phyloP scores from a whole-genome alignment of 1,139 yeast species.

The Protomyces inouyei region DNA sequence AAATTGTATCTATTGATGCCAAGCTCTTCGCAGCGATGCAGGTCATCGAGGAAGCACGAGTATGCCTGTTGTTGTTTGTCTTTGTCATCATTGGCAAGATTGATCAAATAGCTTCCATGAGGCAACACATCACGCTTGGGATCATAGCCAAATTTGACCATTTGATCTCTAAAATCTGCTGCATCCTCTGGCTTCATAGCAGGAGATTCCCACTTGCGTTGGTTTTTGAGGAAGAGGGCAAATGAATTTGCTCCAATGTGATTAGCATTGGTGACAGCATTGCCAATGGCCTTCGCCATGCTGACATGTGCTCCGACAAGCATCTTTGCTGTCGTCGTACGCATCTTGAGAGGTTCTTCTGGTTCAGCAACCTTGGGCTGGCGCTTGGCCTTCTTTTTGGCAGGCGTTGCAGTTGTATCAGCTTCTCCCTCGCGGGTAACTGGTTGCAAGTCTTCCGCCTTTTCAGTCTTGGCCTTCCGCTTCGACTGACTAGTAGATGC shows the following conservation, averaged over 20 bases:
- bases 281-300: slow-evolving; percentile 50
- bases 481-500: background rate
- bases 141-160: slow-evolving; percentile 60
- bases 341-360: slow-evolving; percentile 16
- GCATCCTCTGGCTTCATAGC: slow-evolving; percentile 65
- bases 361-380: slow-evolving; percentile 10
- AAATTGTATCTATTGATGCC: slow-evolving; percentile 83
- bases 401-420: background rate
- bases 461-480: background rate
- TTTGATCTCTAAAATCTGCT: slow-evolving; percentile 55
- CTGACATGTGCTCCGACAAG: slow-evolving; percentile 69
- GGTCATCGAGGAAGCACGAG: slow-evolving; percentile 78
- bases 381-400: background rate
- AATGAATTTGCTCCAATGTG: slow-evolving; percentile 73
- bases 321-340: slow-evolving; percentile 25
- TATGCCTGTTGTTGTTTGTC: slow-evolving; percentile 74
- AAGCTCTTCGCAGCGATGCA: slow-evolving; percentile 75
- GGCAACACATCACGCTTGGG: slow-evolving; percentile 72
- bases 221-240: slow-evolving; percentile 86
- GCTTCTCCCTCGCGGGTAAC: background rate
- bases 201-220: slow-evolving; percentile 87
- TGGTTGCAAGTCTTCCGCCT: background rate
- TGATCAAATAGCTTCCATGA: slow-evolving; percentile 90
- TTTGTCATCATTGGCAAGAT: slow-evolving; percentile 81
- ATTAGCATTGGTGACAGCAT: slow-evolving; percentile 68